Percentiles rank a stretch among this genome's conserved stretches.
phyloP scores from a whole-genome alignment of 352 stramenopile species.

The Globisporangium spiculum region DNA sequence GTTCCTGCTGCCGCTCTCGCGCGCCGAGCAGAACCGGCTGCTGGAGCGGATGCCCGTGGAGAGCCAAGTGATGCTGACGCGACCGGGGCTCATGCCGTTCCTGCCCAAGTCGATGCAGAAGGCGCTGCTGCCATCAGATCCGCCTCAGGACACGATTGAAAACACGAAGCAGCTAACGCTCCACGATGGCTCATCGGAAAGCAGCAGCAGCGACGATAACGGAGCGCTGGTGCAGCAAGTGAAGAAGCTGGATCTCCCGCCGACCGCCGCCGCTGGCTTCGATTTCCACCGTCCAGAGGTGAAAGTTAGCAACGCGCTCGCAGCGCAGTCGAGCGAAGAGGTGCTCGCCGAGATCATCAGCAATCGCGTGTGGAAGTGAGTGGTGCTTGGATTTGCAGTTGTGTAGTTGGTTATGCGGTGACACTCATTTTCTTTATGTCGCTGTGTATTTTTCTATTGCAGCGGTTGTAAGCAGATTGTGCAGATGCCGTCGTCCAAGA shows the following conservation, averaged over 20 bases:
- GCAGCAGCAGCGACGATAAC: background rate
- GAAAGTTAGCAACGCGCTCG: constrained; percentile 21
- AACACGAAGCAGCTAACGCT: constrained; percentile 10
- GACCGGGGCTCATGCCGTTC: constrained; percentile 60
- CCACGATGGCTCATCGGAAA: constrained; percentile 1
- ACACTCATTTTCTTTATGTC: background rate
- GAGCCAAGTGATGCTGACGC: constrained; percentile 68
- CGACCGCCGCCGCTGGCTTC: constrained; percentile 49
- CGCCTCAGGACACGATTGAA: background rate
- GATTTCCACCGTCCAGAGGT: constrained; percentile 56
- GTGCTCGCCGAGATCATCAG: constrained; percentile 67
- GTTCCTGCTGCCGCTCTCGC: constrained; percentile 72
- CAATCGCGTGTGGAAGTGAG: constrained; percentile 50
- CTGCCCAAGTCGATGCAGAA: constrained; percentile 60
- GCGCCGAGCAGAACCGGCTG: constrained; percentile 60
- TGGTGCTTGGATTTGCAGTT: background rate
- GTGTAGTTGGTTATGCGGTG: background rate
- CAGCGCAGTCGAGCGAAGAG: constrained; percentile 34
- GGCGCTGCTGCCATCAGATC: constrained; percentile 37
- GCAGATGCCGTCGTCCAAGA: constrained; percentile 50
- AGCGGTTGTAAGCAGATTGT: constrained; percentile 60
- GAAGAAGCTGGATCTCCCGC: constrained; percentile 21
- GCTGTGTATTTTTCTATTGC: background rate
- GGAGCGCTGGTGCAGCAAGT: constrained; percentile 11
- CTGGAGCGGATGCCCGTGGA: constrained; percentile 70